phyloP scores from a whole-genome alignment of 148 eudicot species.

The Rhododendron mucronatum region DNA sequence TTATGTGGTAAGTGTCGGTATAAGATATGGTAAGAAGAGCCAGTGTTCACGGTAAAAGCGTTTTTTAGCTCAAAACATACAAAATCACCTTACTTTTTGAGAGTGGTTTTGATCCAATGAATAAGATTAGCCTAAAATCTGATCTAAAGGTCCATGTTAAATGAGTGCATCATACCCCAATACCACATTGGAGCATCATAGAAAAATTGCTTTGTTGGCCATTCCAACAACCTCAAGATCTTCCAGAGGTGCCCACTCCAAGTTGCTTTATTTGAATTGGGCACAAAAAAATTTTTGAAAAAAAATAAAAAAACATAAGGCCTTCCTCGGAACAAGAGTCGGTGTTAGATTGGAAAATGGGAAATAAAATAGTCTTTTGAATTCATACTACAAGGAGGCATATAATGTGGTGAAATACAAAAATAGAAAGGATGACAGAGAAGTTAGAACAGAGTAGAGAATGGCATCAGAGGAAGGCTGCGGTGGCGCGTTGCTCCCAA shows the following conservation, averaged over 20 bases:
- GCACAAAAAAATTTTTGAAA: background rate
- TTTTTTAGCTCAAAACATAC: no score
- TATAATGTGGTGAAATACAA: slow-evolving; percentile 18
- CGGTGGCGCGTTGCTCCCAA: slow-evolving; percentile 21
- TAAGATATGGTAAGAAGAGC: no score
- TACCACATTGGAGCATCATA: no score
- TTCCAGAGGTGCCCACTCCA: background rate
- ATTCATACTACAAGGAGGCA: slow-evolving; percentile 13
- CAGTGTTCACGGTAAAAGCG: no score
- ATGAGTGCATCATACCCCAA: no score
- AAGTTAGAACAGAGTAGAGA: slow-evolving; percentile 26
- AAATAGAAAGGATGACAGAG: slow-evolving; percentile 28
- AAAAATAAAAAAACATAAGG: background rate
- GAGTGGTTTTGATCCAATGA: no score
- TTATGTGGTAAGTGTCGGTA: no score
- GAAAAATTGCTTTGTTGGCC: background rate
- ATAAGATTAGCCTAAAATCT: no score
- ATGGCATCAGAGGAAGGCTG: slow-evolving; percentile 14
- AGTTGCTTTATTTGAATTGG: background rate
- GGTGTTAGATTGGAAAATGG: background rate
- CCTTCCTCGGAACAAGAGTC: background rate
- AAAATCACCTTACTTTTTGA: no score
- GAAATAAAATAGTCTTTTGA: background rate
- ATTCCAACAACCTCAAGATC: background rate
- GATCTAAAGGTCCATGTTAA: no score